A percentile compares a stretch with the other conserved stretches of the same genome.
These are phyloP conservation scores for Pyracantha coccinea DNA, from an alignment of 331 rosid genomes.

Conservation along the genomic window DNA sequence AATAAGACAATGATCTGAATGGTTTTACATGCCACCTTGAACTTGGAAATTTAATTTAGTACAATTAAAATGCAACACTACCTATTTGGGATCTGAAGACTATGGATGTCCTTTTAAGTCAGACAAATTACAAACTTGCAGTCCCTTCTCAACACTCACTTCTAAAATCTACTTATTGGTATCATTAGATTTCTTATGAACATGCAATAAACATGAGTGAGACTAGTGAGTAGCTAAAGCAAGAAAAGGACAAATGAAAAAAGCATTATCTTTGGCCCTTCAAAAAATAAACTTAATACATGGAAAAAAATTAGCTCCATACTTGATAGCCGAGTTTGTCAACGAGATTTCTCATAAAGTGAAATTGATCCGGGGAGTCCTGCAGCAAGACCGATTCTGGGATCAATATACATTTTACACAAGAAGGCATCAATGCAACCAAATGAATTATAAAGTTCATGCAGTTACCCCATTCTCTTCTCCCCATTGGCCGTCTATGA, in stretches of 20 bases:
- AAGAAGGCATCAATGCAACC: not conserved
- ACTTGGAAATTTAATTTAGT: not conserved
- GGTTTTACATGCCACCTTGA: not conserved
- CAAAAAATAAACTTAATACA: not conserved
- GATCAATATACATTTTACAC: not conserved
- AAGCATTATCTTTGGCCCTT: not conserved
- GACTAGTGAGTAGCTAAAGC: not conserved
- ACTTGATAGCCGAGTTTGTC: conserved; percentile 76
- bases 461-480: conserved; percentile 48
- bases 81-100: not conserved
- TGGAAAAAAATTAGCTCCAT: conserved; percentile 31
- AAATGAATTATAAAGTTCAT: not conserved
- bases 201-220: not conserved
- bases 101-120: not conserved
- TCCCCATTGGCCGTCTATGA: conserved; percentile 45
- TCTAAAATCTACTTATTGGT: not conserved
- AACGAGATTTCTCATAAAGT: conserved; percentile 50
- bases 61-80: not conserved
- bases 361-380: conserved; percentile 68
- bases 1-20: not conserved
- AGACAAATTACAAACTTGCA: not conserved
- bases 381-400: conserved; percentile 32
- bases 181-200: not conserved
- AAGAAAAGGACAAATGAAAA: not conserved
- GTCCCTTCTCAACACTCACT: not conserved